Conservation (phyloP, 2,329 filamentous ascomycete species). For the Aspergillus persii region DNA sequence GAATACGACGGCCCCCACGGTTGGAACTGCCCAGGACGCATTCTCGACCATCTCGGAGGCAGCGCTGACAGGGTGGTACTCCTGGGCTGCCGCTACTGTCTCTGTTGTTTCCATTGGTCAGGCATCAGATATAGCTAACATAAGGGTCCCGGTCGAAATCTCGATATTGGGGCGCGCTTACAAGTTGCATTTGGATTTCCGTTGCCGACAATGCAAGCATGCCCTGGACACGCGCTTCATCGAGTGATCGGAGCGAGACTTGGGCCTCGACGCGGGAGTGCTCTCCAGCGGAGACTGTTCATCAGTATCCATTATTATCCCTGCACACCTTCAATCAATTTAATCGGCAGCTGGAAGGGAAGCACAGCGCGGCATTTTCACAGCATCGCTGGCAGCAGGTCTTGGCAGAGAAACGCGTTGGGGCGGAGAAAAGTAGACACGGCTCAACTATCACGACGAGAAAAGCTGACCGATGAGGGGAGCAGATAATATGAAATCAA, state of each 20-base stretch:
- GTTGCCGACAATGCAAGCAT: slow-evolving; percentile 49
- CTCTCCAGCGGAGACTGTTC: slow-evolving; percentile 16
- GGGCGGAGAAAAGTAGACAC: background rate
- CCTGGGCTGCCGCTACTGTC: slow-evolving; percentile 49
- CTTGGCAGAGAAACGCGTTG: background rate
- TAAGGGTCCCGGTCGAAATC: no score
- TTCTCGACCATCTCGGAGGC: slow-evolving; percentile 56
- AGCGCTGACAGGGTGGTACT: slow-evolving; percentile 56
- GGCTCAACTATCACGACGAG: background rate
- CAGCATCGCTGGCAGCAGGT: background rate
- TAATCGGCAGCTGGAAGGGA: background rate
- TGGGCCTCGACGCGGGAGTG: slow-evolving; percentile 12
- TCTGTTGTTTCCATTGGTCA: slow-evolving; percentile 23
- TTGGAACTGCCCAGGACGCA: slow-evolving; percentile 61
- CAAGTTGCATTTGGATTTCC: slow-evolving; percentile 53
- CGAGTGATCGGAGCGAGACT: slow-evolving; percentile 29
- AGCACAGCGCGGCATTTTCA: slow-evolving; percentile 3
- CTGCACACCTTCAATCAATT: background rate
- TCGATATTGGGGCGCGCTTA: slow-evolving; percentile 28
- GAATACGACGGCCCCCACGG: slow-evolving; percentile 57
- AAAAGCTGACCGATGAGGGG: background rate
- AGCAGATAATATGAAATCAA: background rate
- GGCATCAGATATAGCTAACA: background rate
- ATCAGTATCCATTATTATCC: slow-evolving; percentile 13
- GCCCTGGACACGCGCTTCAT: slow-evolving; percentile 49